Base-by-base conservation (phyloP, 257 asterid species). In the Fraxinus americana region DNA sequence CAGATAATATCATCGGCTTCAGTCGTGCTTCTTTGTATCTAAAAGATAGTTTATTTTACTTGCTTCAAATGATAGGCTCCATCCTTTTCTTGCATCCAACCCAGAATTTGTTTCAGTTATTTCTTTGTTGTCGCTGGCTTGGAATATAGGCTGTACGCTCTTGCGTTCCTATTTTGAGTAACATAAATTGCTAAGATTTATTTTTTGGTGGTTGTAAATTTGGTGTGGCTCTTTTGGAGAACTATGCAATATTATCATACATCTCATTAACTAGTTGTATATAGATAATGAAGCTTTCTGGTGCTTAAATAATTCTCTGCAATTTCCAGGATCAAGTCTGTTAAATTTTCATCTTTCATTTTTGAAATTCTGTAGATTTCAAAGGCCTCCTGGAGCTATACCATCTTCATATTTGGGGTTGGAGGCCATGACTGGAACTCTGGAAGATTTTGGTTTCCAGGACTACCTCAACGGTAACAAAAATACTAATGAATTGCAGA, bases 311-410 rank as follows among this genome's bases (percentile, higher is more conserved):
- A 43, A 10, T 36, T 13, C 19, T 43, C 52, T 12, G 30, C 59
- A 14, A 75, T 43, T 67, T 13, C 68, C 54, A 25, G 19, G 38
- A 50, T 27, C 39, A 21, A 25, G 54, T 45, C 9, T 34, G 67
- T 16, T n/a, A 71, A 35, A 29, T 27, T 32, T 74, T 70, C 7
- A 21, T 74, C 72, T 29, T 70, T 43, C 77, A 68, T 57, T 36
- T 77, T 75, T 67, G 74, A 74, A 23, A 27, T 63, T 25, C 43
- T 76, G 73, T 88, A 93, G 97, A 81, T 93, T 95, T 86, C 98
- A 93, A 71, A 89, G 99, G 86, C 98, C 97, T 73, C 74, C 90
- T 34, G 98, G 98, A 73, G 89, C 88, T 65, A 89, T 93, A 80
- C 89, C 97, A 71, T 95, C 99, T 43, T 91, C 99, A 17, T 87